A percentile compares a stretch with the other conserved stretches of the same genome.
These are phyloP conservation scores for Backusella westeae DNA, from an alignment of 192 early-diverging fungal genomes.

Conservation along the genomic window DNA sequence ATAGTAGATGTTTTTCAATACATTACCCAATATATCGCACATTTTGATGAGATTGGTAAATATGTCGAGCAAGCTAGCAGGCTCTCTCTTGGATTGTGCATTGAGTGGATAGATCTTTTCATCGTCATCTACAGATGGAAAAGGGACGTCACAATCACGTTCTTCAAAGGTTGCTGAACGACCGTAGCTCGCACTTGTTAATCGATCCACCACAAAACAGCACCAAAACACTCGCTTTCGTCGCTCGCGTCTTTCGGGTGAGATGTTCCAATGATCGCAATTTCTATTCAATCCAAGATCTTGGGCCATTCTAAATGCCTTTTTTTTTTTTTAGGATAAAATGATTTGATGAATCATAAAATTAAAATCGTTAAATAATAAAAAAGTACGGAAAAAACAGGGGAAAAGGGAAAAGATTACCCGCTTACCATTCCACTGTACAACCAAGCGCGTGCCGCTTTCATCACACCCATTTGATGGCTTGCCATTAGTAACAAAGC, in stretches of 20 bases:
- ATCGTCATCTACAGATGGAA: conserved; percentile 37
- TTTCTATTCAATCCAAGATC: conserved; percentile 75
- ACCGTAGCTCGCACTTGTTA: conserved; percentile 64
- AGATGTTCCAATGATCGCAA: conserved; percentile 54
- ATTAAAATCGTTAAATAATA: neutral
- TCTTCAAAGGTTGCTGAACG: conserved; percentile 51
- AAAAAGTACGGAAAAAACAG: neutral
- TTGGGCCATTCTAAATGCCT: conserved; percentile 72
- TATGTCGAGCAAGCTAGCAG: conserved; percentile 20
- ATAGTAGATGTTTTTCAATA: conserved; percentile 50
- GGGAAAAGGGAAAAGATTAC: neutral
- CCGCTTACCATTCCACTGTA: conserved; percentile 62
- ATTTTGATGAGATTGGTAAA: conserved; percentile 47
- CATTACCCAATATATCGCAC: conserved; percentile 48
- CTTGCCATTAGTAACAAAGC: conserved; percentile 64
- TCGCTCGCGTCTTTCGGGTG: conserved; percentile 53
- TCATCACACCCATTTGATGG: conserved; percentile 68
- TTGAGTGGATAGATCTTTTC: neutral
- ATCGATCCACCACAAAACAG: conserved; percentile 68
- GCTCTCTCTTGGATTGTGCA: neutral
- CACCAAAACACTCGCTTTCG: conserved; percentile 75
- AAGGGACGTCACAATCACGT: conserved; percentile 41
- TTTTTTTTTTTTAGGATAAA: neutral
- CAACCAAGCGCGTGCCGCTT: conserved; percentile 67
- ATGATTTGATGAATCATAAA: neutral